Base-by-base conservation (phyloP, 768 basidiomycete genomes). In the Tricholoma saponaceum region DNA sequence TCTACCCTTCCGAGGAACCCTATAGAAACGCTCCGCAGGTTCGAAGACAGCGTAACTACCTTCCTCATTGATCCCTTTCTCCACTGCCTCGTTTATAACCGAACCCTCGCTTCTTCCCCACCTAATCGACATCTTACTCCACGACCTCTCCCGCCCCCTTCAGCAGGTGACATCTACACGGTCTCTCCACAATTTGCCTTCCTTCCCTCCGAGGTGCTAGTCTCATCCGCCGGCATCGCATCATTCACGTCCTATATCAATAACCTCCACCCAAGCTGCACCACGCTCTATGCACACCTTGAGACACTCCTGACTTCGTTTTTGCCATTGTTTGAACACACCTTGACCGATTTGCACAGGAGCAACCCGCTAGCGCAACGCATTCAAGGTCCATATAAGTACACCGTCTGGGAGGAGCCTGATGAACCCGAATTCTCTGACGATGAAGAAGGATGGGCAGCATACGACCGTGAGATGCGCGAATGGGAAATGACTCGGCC, bases 231-330 rank as follows among this genome's bases (percentile, higher is more conserved):
- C 10, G 69, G 71, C 13, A 52, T 54, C 4, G 65, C 66, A 2
- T 67, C 66, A 56, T 75, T 80, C 52, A 59, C 69, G 8, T 79
- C 80, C 2, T 84, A 84, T 66, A 82, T 84, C 70, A 83, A 83
- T 65, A 80, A 82, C 57, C 66, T 84, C 20, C 66, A 81, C 57
- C 78, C 75, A 5, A 43, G 54, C 13, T 60, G 74, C 54, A 44
- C 39, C 14, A 25, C 58, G 16, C 64, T 76, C 12, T 78, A 79
- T 61, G 16, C 43, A 23, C 66, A 64, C 14, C 63, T 81, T 7
- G 67, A 72, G 56, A 55, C 55, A 16, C 61, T 76, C 25, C 66
- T 83, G 5, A 61, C 67, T 1, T 57, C 59, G 1, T 72, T 76
- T 35, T 58, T 83, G 12, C 81, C 82, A 13, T 66, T 83, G 12